Evolutionary conservation across 2,329 filamentous ascomycete species (phyloP), one percentile per base, ranked within the genome.

Genomic region (Alternaria arborescens): DNA sequence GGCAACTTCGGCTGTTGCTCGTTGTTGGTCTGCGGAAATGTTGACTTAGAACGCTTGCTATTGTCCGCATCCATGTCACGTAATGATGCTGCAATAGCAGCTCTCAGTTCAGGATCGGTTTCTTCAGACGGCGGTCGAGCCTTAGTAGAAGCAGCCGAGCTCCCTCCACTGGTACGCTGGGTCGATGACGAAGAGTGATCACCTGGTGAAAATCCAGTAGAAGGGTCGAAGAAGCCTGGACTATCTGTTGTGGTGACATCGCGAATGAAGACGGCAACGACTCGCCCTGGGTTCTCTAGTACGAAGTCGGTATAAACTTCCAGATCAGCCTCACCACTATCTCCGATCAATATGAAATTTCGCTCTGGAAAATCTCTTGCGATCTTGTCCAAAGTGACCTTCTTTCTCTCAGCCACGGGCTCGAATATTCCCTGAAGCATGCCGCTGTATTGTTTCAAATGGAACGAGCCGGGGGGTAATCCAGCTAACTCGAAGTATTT

Each of bases 361-460:
- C 95, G 85, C 51, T 93, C 86, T 0, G 95, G 95, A 69, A 99
- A 99, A 76, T 99, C 96, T 55, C 86, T 84, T 72, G 98, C 84
- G 26, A 99, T 91, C 69, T 89, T 89, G 65, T 96, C 93, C 2
- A 99, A 82, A 0, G 93, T 94, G 1, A 90, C 89, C 77, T 93
- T 94, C 82, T 99, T 99, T 59, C 94, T 85, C 79, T 99, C 96
- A 0, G 94, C 93, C 0, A 97, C 95, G 10, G 95, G 95, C 78
- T 99, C 95, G 70, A 99, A 98, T 41, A 99, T 97, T 0, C 96
- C 95, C 79, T 98, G 94, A 14, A 99, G 84, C 92, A 98, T 97
- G 48, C 96, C 95, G 62, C 88, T 92, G 78, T 99, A 99, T 67
- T 97, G 93, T 78, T 99, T 99, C 67, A 99, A 79, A 75, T 99